A percentile compares a stretch with the other conserved stretches of the same genome.
phyloP scores from a whole-genome alignment of 2,329 filamentous ascomycete species.

The Scedosporium dehoogii region DNA sequence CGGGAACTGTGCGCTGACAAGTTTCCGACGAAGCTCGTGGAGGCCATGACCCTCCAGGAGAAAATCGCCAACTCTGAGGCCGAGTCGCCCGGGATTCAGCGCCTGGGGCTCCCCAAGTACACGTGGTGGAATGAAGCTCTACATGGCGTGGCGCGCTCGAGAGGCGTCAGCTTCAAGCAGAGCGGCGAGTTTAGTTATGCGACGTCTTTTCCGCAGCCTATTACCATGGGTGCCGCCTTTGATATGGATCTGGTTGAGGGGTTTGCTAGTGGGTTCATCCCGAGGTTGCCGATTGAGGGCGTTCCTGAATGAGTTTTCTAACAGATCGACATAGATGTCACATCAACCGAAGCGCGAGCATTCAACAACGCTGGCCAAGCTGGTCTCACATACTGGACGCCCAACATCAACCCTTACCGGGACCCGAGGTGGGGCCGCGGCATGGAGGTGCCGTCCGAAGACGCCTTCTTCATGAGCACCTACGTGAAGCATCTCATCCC shows the following conservation, averaged over 20 bases:
- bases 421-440: conserved; percentile 55
- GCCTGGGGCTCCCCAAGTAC: conserved; percentile 48
- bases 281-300: too few relatives aligned
- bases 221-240: conserved; percentile 52
- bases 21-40: conserved; percentile 14
- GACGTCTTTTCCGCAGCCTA: conserved; percentile 56
- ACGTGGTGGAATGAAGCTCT: conserved; percentile 54
- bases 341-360: conserved; percentile 51
- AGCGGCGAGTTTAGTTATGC: conserved; percentile 46
- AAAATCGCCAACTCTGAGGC: conserved; percentile 23
- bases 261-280: not conserved
- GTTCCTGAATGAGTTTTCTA: not conserved
- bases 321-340: conserved; percentile 40
- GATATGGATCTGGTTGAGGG: conserved; percentile 48
- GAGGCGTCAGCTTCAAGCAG: conserved; percentile 34
- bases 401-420: conserved; percentile 57
- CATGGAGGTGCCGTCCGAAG: conserved; percentile 50
- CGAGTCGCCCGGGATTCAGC: conserved; percentile 18
- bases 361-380: conserved; percentile 51
- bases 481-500: conserved; percentile 44
- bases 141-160: conserved; percentile 48
- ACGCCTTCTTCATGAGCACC: conserved; percentile 35
- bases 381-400: conserved; percentile 52
- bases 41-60: conserved; percentile 20
- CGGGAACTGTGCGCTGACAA: not conserved